Conservation (phyloP, 2,329 filamentous ascomycete species). For the Arachnomyces sp. region DNA sequence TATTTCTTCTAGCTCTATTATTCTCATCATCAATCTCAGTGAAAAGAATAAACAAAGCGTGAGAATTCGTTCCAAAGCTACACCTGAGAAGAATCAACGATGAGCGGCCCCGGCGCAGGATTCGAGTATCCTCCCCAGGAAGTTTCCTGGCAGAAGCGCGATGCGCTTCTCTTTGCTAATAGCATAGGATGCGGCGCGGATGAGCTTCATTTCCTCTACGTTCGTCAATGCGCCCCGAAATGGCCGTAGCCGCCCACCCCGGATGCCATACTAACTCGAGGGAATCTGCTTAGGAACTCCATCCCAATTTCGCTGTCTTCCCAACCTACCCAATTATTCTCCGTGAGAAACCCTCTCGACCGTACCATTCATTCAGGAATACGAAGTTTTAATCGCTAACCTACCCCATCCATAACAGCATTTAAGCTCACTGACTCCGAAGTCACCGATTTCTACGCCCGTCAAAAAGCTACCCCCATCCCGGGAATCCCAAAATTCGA, state of each 20-base stretch:
- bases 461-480: conserved; percentile 58
- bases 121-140: conserved; percentile 69
- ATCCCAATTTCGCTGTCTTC: conserved; percentile 79
- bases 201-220: conserved; percentile 88
- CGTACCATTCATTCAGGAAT: neutral
- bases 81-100: conserved; percentile 16
- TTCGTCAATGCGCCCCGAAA: conserved; percentile 34
- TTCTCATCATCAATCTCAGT: conserved; percentile 11
- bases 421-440: conserved; percentile 73
- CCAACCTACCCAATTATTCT: conserved; percentile 81
- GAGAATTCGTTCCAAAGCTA: neutral
- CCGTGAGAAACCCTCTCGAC: conserved; percentile 40
- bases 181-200: conserved; percentile 79
- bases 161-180: conserved; percentile 80
- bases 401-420: conserved; percentile 39
- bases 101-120: conserved; percentile 52
- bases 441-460: conserved; percentile 75
- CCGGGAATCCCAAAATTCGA: conserved; percentile 71
- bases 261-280: conserved; percentile 6
- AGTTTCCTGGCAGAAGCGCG: conserved; percentile 80
- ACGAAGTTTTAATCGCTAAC: neutral
- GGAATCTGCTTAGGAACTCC: conserved; percentile 57
- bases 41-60: neutral
- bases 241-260: neutral
- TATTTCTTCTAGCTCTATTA: too few species aligned